Percentiles rank a stretch among this genome's conserved stretches.
Conservation (phyloP, 2,329 filamentous ascomycete species). For the Hyphodiscus sp. region DNA sequence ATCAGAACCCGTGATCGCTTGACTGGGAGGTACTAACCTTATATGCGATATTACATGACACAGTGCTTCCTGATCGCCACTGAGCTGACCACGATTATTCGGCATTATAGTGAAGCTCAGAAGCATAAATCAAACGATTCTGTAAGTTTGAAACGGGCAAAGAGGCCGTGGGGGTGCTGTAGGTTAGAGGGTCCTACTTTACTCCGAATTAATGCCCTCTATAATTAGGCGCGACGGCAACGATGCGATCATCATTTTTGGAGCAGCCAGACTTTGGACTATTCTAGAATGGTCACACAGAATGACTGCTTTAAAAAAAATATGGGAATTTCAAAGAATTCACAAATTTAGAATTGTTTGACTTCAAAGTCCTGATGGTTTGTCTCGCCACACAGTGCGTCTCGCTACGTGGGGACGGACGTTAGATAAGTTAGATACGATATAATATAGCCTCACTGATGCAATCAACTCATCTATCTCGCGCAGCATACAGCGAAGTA, state of each 20-base stretch:
- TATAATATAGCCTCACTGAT: too few relatives aligned
- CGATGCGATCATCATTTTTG: slow-evolving; percentile 9
- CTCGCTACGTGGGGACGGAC: too few relatives aligned
- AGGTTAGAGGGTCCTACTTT: slow-evolving; percentile 4
- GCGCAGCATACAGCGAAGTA: too few relatives aligned
- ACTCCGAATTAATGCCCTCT: slow-evolving; percentile 8
- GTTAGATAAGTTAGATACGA: too few relatives aligned
- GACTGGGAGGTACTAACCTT: too few relatives aligned
- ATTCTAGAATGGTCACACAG: slow-evolving; percentile 12
- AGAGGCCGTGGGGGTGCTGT: slow-evolving; percentile 9
- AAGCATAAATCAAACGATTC: slow-evolving; percentile 11
- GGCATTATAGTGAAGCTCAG: background rate
- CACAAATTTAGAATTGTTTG: slow-evolving; percentile 2
- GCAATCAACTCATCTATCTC: too few relatives aligned
- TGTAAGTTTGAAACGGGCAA: slow-evolving; percentile 9
- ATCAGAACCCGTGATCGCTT: too few relatives aligned
- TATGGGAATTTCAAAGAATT: slow-evolving; percentile 3
- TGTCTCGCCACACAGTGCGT: too few relatives aligned
- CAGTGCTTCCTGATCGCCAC: too few relatives aligned
- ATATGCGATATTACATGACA: too few relatives aligned
- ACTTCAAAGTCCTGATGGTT: too few relatives aligned
- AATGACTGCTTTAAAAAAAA: slow-evolving; percentile 9
- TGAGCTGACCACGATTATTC: background rate
- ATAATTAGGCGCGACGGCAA: slow-evolving; percentile 7
- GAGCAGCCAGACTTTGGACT: slow-evolving; percentile 11